Conservation (phyloP, 106 monocot species). For the Dioscorea dumetorum region DNA sequence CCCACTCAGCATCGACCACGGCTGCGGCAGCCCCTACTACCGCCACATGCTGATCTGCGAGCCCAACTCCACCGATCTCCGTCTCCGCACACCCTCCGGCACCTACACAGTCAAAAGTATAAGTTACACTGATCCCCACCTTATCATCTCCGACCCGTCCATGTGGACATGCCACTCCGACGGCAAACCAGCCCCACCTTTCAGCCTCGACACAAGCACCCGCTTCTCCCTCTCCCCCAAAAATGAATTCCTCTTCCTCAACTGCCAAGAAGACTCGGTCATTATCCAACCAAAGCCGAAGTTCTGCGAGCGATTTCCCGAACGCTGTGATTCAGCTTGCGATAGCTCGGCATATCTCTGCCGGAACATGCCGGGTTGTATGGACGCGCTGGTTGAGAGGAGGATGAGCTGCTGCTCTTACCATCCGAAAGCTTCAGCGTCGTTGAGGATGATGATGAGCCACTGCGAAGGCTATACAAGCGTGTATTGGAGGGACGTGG, state of each 20-base stretch:
- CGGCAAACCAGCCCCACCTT: conserved; percentile 18
- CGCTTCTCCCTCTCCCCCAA: conserved; percentile 58
- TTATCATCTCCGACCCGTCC: conserved; percentile 74
- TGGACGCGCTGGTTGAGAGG: conserved; percentile 11
- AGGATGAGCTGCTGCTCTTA: conserved; percentile 56
- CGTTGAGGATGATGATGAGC: conserved; percentile 64
- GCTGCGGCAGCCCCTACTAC: conserved; percentile 72
- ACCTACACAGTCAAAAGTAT: conserved; percentile 46
- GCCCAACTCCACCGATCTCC: conserved; percentile 23
- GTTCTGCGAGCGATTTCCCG: conserved; percentile 68
- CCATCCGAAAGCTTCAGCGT: conserved; percentile 59
- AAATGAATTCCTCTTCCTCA: conserved; percentile 82
- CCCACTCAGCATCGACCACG: conserved; percentile 57
- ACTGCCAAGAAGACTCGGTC: conserved; percentile 53
- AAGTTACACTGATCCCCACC: conserved; percentile 31
- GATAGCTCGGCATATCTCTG: conserved; percentile 73
- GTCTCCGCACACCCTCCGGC: conserved; percentile 81
- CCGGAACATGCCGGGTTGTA: conserved; percentile 60
- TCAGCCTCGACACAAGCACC: conserved; percentile 79
- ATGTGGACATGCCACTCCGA: conserved; percentile 51
- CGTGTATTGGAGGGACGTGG: conserved; percentile 55
- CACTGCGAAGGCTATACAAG: conserved; percentile 56
- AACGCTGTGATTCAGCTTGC: conserved; percentile 65
- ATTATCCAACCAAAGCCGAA: conserved; percentile 42
- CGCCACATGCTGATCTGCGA: conserved; percentile 45